Conservation (phyloP, 306 rosid genomes). For the Pterocarpus santalinus region DNA sequence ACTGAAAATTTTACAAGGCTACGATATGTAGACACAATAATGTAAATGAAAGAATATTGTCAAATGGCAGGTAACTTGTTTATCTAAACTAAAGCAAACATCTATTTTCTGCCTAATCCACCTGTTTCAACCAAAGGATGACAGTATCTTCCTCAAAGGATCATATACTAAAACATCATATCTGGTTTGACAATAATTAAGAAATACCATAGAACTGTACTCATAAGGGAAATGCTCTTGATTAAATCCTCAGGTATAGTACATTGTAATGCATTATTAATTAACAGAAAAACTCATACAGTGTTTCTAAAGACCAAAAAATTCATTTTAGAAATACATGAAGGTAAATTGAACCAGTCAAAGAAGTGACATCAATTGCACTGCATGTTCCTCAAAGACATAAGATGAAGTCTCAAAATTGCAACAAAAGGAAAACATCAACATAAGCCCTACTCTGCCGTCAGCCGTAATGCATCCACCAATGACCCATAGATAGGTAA, state of each 20-base stretch:
- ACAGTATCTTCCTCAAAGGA: not conserved
- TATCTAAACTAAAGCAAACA: not conserved
- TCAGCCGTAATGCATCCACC: not conserved
- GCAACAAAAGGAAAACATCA: constrained; percentile 36
- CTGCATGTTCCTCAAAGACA: constrained; percentile 32
- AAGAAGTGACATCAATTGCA: constrained; percentile 26
- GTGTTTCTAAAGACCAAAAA: not conserved
- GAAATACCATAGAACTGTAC: not conserved
- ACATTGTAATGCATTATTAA: constrained; percentile 3
- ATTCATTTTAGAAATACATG: not conserved
- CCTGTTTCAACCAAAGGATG: not conserved
- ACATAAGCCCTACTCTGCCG: constrained; percentile 26
- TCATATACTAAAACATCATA: not conserved
- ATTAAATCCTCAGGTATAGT: not conserved
- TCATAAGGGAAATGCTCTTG: not conserved
- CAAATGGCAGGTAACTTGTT: too few species aligned
- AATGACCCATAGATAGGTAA: constrained; percentile 11
- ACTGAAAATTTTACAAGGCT: not conserved
- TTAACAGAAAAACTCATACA: constrained; percentile 9
- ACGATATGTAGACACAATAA: too few species aligned
- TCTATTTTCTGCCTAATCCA: not conserved
- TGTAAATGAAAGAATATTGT: too few species aligned
- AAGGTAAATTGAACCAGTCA: not conserved
- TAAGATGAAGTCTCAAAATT: constrained; percentile 12
- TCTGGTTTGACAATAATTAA: not conserved